Conservation (phyloP, 495 filamentous ascomycete species). For the Penicillium waksmanii region DNA sequence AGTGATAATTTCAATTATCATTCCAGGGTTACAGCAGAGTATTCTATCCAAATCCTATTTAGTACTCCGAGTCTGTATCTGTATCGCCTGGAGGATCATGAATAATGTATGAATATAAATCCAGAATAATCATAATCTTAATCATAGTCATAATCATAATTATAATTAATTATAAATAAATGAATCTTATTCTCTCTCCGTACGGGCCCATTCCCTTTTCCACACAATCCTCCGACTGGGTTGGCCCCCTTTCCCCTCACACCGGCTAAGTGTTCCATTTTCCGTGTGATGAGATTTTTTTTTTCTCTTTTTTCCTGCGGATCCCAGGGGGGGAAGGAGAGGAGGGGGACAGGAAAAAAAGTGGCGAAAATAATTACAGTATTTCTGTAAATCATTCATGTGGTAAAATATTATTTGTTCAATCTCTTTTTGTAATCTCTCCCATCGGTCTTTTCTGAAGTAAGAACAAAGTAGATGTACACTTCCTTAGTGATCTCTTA, state of each 20-base stretch:
- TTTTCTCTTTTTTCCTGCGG: constrained; percentile 17
- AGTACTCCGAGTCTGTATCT: too few species aligned
- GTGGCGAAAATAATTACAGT: not conserved
- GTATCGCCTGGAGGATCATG: too few species aligned
- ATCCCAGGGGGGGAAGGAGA: constrained; percentile 2
- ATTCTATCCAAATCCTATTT: too few species aligned
- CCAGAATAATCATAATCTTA: not conserved
- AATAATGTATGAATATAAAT: too few species aligned
- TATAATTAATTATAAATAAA: not conserved
- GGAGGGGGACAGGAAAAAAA: not conserved
- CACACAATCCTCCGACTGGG: constrained; percentile 29
- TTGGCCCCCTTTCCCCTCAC: constrained; percentile 33
- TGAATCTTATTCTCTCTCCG: not conserved
- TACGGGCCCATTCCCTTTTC: constrained; percentile 26
- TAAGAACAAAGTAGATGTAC: constrained; percentile 15
- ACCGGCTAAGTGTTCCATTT: constrained; percentile 29
- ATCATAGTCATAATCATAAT: not conserved
- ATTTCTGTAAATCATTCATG: constrained; percentile 1
- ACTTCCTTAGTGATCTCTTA: constrained; percentile 5
- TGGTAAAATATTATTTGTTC: not conserved
- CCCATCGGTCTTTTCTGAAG: not conserved
- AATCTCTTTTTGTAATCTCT: not conserved
- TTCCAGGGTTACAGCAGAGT: too few species aligned
- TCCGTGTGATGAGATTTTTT: constrained; percentile 21
- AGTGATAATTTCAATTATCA: too few species aligned